Evolutionary conservation across 257 asterid species (phyloP), one percentile per base, ranked within the genome.

Genomic region (Nicotiana tabacum): DNA sequence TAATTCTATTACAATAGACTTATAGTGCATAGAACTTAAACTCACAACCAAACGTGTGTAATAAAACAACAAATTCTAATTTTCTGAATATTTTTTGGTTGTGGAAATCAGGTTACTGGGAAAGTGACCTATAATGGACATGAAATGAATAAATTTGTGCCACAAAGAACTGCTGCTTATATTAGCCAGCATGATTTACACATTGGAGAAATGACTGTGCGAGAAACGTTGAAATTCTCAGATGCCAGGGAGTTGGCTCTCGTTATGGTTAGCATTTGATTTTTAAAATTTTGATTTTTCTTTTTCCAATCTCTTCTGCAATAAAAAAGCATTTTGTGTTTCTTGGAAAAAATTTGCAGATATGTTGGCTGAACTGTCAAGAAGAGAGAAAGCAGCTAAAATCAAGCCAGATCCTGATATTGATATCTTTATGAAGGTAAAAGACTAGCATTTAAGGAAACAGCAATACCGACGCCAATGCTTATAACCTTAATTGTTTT

Each of bases 181-280:
- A 91, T 92, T 18, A 90, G 95, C 83, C 97, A 92, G 17, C 82
- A 87, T 51, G 95, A 90, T 84, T 69, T 90, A 7, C 97, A 93
- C 55, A 87, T 93, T 1, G 94, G 92, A 77, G 93, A 93, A 83
- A 87, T 93, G 94, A 93, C 97, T 6, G 96, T 91, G 0, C 84
- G 92, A 83, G 97, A 93, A 82, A 93, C 97, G 17, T 80, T 93
- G 24, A 92, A 90, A 0, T 93, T 90, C 80, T 90, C 0, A 88
- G 93, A 74, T 90, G 91, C 80, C 97, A 92, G 64, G 97, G 97
- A 0, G 97, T 92, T 32, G 97, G 95, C 62, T 86, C 92, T 2
- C 89, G 92, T 48, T 91, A 89, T 72, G 93, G 97, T 92, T 78
- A 33, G 33, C 33, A 32, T 32, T 32, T 24, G 27, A 24, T 24